Base-by-base conservation (phyloP, 768 basidiomycete genomes). In the Hypholoma fasciculare region DNA sequence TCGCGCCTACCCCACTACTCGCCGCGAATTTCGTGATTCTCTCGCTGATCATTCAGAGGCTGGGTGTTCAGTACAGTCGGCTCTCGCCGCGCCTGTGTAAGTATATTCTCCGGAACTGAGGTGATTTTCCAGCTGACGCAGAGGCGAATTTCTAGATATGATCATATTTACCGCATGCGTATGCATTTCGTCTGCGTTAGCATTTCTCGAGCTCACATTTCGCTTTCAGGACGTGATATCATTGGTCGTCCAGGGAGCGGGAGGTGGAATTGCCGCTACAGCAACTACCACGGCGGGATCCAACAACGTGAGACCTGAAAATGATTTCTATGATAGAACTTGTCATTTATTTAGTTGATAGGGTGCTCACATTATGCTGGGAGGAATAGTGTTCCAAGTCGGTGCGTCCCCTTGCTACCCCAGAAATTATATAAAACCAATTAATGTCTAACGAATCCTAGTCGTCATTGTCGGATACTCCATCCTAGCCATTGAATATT, bases 21-120 rank as follows among this genome's bases (percentile, higher is more conserved):
- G 85, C 86, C 0, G 83, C 84, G 12, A 83, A 81, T 62, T 89
- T 88, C 65, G 74, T 85, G 40, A 77, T 85, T 17, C 72, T 88
- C 7, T 82, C 83, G 1, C 64, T 67, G 20, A 71, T 85, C 49
- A 80, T 84, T 48, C 62, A 61, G 12, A 63, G 65, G 4, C 68
- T 85, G 20, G 82, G 82, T 0, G 44, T 72, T 2, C 63, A 71
- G 43, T 83, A 84, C 65, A 82, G 80, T 60, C 71, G 82, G 0
- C 61, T 86, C 4, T 66, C 60, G 34, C 77, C 83, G 1, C 71
- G 56, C 11, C 26, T 57, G 19, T 57, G 56, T 57, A 19, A 16
- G 56, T 49, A 11, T 8, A 3, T 40, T 40, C 38, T 7, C 8
- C 48, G 4, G 3, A 14, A 19, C 1, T 38, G 6, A 11, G 44